Conservation (phyloP, 306 rosid species). For the Datisca glomerata region DNA sequence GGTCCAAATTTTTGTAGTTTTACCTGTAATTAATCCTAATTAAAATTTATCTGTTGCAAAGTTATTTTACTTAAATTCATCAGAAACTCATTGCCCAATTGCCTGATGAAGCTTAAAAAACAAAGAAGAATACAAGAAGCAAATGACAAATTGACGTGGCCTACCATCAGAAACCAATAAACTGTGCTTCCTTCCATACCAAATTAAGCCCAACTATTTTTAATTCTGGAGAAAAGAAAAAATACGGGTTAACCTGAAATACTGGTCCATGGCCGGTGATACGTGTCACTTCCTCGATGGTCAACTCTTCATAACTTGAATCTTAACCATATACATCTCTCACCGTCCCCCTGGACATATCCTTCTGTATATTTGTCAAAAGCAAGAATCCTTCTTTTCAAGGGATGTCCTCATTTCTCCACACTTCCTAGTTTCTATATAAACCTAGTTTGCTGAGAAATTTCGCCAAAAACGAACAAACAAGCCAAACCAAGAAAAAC, state of each 20-base stretch:
- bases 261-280: conserved; percentile 30
- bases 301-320: neutral
- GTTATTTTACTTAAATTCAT: too few relatives aligned
- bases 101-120: too few relatives aligned
- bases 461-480: too few relatives aligned
- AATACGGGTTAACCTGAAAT: conserved; percentile 4
- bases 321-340: conserved; percentile 14
- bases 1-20: too few relatives aligned
- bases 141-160: conserved; percentile 6
- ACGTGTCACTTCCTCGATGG: conserved; percentile 27
- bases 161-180: neutral
- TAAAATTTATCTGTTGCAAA: too few relatives aligned
- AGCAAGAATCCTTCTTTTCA: neutral
- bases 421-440: too few relatives aligned
- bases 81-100: too few relatives aligned
- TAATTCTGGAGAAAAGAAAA: too few relatives aligned
- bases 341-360: conserved; percentile 19
- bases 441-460: neutral
- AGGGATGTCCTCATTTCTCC: neutral
- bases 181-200: too few relatives aligned
- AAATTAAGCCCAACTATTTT: too few relatives aligned
- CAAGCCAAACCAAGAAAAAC: neutral
- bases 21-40: too few relatives aligned
- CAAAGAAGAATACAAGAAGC: neutral
- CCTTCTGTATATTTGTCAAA: conserved; percentile 4